These are phyloP conservation scores for Limnanthes douglasii DNA, from an alignment of 345 rosid species.

Conservation along the genomic window DNA sequence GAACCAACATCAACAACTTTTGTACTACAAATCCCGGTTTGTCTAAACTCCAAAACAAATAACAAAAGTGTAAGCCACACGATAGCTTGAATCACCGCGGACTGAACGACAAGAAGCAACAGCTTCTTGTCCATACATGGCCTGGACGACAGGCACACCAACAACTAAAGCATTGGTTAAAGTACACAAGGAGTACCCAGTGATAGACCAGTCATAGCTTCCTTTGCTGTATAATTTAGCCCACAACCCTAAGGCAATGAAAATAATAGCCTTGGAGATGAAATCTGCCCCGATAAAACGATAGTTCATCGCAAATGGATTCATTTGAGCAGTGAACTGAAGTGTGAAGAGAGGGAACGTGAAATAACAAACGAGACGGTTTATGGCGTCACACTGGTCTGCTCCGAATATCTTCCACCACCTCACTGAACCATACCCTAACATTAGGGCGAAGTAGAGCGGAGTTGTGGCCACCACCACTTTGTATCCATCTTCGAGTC, in stretches of 20 bases:
- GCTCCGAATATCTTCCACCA: conserved; percentile 74
- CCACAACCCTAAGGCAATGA: conserved; percentile 43
- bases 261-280: conserved; percentile 46
- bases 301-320: conserved; percentile 70
- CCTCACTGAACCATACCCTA: conserved; percentile 78
- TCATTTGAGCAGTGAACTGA: conserved; percentile 53
- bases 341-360: conserved; percentile 69
- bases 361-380: conserved; percentile 66
- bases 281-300: conserved; percentile 45
- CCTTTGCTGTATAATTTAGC: conserved; percentile 47
- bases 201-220: conserved; percentile 71
- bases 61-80: conserved; percentile 66
- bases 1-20: not conserved
- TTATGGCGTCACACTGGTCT: conserved; percentile 72
- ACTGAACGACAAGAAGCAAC: conserved; percentile 75
- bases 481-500: conserved; percentile 64
- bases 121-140: conserved; percentile 62
- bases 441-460: conserved; percentile 50
- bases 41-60: conserved; percentile 55
- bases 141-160: conserved; percentile 50
- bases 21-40: conserved; percentile 9
- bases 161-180: conserved; percentile 56
- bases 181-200: conserved; percentile 57
- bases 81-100: conserved; percentile 46
- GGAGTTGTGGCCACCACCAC: conserved; percentile 74